Base-by-base conservation (phyloP, 2,329 filamentous ascomycete genomes). In the Fusarium bulbicola region DNA sequence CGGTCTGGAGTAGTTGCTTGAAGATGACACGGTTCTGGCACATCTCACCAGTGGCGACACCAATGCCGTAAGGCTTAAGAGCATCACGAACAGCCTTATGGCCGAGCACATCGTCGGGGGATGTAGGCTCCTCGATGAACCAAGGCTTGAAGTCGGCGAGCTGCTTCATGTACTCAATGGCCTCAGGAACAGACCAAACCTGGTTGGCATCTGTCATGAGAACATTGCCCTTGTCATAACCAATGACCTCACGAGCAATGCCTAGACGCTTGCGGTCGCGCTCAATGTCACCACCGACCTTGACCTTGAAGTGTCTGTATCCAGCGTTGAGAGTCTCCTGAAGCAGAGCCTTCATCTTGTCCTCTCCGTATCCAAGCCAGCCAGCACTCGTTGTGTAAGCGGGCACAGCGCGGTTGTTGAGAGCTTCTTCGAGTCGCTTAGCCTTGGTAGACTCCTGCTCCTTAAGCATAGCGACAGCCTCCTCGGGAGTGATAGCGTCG, bases 131-230 rank as follows among this genome's bases (percentile, higher is more conserved):
- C 85, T 97, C 95, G 80, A 97, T 97, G 85, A 97, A 97, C 93
- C 94, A 96, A 34, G 93, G 93, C 86, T 93, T 92, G 85, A 95
- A 97, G 77, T 95, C 91, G 63, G 89, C 89, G 52, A 97, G 90
- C 79, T 94, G 83, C 79, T 91, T 88, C 94, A 97, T 97, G 86
- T 95, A 94, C 70, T 89, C 89, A 76, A 97, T 94, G 13, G 95
- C 94, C 84, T 97, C 94, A 2, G 94, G 93, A 40, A 97, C 94
- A 57, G 92, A 94, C 94, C 94, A 97, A 66, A 96, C 88, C 86
- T 97, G 95, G 84, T 97, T 97, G 58, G 94, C 94, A 84, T 97
- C 94, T 18, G 97, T 92, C 94, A 97, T 97, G 76, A 97, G 87
- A 59, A 95, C 88, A 81, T 95, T 95, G 67, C 92, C 94, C 79